phyloP scores from a whole-genome alignment of 495 filamentous ascomycete species.

The Wilcoxina mikolae region DNA sequence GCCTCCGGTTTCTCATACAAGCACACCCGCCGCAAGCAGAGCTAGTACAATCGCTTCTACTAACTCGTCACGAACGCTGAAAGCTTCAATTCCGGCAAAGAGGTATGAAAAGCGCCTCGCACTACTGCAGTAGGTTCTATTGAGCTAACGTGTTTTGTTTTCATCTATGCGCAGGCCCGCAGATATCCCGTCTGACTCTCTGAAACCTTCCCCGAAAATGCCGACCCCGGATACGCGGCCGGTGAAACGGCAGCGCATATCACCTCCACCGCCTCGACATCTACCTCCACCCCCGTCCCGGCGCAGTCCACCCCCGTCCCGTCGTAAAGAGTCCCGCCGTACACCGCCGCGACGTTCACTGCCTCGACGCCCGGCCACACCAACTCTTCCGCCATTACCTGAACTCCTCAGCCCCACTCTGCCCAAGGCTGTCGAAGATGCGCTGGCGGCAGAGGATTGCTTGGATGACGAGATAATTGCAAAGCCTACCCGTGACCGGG shows the following conservation, averaged over 20 bases:
- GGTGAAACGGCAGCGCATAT: not conserved
- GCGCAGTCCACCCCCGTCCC: not conserved
- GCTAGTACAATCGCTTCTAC: not conserved
- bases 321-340: not conserved
- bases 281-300: not conserved
- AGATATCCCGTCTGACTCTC: not conserved
- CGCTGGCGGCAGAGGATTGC: constrained; percentile 16
- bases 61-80: not conserved
- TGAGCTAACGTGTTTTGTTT: constrained; percentile 3
- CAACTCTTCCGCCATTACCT: constrained; percentile 18
- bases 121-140: not conserved
- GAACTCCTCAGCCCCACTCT: constrained; percentile 26
- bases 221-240: not conserved
- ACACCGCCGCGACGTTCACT: not conserved
- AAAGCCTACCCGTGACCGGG: constrained; percentile 1
- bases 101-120: constrained; percentile 1
- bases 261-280: constrained; percentile 2
- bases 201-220: not conserved
- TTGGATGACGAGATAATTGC: not conserved
- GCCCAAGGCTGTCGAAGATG: constrained; percentile 23
- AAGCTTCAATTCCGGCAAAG: constrained; percentile 4
- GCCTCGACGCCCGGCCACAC: constrained; percentile 18
- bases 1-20: not conserved
- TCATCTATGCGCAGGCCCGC: constrained; percentile 1
- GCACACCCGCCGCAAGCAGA: not conserved